phyloP scores from a whole-genome alignment of 768 basidiomycete species.

The Boletus huronensis region DNA sequence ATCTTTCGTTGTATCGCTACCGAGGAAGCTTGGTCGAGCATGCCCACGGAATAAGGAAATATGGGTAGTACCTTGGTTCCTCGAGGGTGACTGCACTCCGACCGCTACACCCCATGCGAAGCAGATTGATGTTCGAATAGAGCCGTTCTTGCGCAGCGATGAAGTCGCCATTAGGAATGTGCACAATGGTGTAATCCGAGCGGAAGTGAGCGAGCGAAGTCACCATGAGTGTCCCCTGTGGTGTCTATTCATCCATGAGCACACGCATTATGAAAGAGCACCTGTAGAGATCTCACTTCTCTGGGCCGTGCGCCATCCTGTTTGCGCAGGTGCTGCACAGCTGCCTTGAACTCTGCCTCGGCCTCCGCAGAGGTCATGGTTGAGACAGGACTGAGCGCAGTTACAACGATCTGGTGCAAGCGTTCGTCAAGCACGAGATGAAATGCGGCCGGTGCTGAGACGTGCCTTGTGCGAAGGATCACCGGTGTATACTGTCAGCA shows the following conservation, averaged over 20 bases:
- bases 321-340: slow-evolving; percentile 56
- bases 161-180: slow-evolving; percentile 67
- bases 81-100: slow-evolving; percentile 74
- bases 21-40: slow-evolving; percentile 9
- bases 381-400: slow-evolving; percentile 47
- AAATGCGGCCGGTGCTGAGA: slow-evolving; percentile 3
- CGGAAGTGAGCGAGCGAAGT: slow-evolving; percentile 87
- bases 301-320: slow-evolving; percentile 70
- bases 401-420: slow-evolving; percentile 52
- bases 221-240: slow-evolving; percentile 67
- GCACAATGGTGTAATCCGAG: slow-evolving; percentile 82
- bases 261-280: background rate
- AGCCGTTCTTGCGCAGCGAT: slow-evolving; percentile 60
- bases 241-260: slow-evolving; percentile 41
- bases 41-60: slow-evolving; percentile 1
- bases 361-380: slow-evolving; percentile 43
- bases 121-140: slow-evolving; percentile 77
- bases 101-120: slow-evolving; percentile 84
- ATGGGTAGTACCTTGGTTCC: slow-evolving; percentile 53
- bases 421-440: slow-evolving; percentile 12
- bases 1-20: slow-evolving; percentile 74
- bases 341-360: slow-evolving; percentile 56
- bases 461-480: slow-evolving; percentile 62
- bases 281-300: slow-evolving; percentile 38
- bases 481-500: slow-evolving; percentile 75